These are phyloP conservation scores for Sordariomycetes sp. DNA, from an alignment of 2,329 filamentous ascomycete genomes.

Conservation along the genomic window DNA sequence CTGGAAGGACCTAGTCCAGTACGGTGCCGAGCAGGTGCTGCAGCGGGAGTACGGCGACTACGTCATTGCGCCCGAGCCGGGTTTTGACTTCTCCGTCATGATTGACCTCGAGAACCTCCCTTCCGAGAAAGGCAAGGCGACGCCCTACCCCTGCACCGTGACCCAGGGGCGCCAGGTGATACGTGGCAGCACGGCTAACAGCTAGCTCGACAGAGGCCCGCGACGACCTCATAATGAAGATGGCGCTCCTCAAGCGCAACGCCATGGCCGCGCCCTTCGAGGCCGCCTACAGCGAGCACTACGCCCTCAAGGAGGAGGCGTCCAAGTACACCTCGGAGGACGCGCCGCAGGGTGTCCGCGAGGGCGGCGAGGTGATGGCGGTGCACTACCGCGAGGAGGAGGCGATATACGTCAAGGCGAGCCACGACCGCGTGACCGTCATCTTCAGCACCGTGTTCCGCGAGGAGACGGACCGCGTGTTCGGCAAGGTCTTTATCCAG, in stretches of 20 bases:
- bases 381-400: constrained; percentile 99
- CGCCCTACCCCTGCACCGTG: background rate
- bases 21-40: constrained; percentile 84
- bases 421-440: constrained; percentile 91
- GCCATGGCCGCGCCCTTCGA: constrained; percentile 98
- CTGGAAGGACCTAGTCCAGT: constrained; percentile 81
- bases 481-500: constrained; percentile 95
- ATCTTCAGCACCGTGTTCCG: constrained; percentile 98
- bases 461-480: constrained; percentile 94
- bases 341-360: constrained; percentile 76
- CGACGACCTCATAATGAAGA: constrained; percentile 74
- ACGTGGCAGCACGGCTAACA: background rate
- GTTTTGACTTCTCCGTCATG: constrained; percentile 91
- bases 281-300: constrained; percentile 88
- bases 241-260: constrained; percentile 91
- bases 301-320: constrained; percentile 73
- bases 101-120: constrained; percentile 84
- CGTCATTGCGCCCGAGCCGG: constrained; percentile 73
- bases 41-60: constrained; percentile 90
- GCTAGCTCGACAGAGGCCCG: constrained; percentile 49
- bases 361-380: constrained; percentile 86
- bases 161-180: no score
- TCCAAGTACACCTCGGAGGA: constrained; percentile 88
- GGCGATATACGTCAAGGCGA: constrained; percentile 96
- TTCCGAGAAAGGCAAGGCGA: constrained; percentile 51